Base-by-base conservation (phyloP, 2,329 filamentous ascomycete species). In the Colletotrichum chlorophyti region DNA sequence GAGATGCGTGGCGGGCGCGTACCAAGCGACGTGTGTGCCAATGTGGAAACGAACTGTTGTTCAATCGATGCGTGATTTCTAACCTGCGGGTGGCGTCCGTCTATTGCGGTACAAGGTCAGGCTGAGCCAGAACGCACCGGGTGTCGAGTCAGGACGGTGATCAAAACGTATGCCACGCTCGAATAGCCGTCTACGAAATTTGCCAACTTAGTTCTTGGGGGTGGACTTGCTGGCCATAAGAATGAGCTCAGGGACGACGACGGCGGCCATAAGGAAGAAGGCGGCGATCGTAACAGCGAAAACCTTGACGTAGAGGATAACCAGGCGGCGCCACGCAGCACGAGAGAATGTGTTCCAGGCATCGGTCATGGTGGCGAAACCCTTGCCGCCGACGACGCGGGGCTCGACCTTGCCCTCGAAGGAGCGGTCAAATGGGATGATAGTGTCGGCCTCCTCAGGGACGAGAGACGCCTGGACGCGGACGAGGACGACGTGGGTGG, bases 401-500 rank as follows among this genome's bases (percentile, higher is more conserved):
- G 91, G 87, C 63, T 89, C 85, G 24, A 94, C 85, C 70, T 87
- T 89, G 65, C 91, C 91, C 63, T 83, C 85, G 68, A 96, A 96
- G 26, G 88, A 89, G 64, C 93, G 90, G 79, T 98, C 94, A 68
- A 98, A 97, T 27, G 91, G 89, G 31, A 98, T 88, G 63, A 97
- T 90, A 23, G 91, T 87, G 75, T 96, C 89, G 64, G 93, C 84
- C 15, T 91, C 87, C 58, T 91, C 88, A 1, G 92, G 85, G 3
- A 98, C 85, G 65, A 97, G 86, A 45, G 91, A 94, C 6, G 93
- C 93, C 71, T 96, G 92, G 31, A 97, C 87, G 62, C 94, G 91
- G 64, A 90, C 82, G 58, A 96, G 85, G 19, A 91, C 84, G 27
- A 94, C 90, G 58, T 85, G 83, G 34, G 91, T 85, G 15, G 94